Evolutionary conservation across 495 filamentous ascomycete species (phyloP), one percentile per base, ranked within the genome.

Genomic region (Daldinia decipiens): DNA sequence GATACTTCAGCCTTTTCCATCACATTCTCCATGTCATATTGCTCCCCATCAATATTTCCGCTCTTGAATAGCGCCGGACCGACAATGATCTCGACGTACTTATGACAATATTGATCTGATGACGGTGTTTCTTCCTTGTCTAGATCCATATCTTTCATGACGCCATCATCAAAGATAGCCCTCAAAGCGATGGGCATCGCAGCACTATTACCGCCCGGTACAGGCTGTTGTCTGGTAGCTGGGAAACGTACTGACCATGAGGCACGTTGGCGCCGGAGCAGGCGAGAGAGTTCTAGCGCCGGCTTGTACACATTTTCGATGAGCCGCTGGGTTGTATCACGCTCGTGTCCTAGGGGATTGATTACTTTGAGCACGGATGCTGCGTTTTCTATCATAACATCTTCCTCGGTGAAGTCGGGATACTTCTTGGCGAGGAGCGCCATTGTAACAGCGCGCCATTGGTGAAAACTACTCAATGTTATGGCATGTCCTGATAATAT

Each of bases 91-190:
- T 52, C 50, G 5, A 52, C 50, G 26, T 52, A 52, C 7, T 52
- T 52, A 52, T 52, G 50, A 7, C 50, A 52, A 15, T 52, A 52
- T n/a, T 52, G 50, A n/a, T 52, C 50, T 3, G 50, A 52, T 3
- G 50, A 52, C 12, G 21, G 24, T 4, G 9, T 29, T 15, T 52
- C 50, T n/a, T 52, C 50, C 24, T 52, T 24, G 50, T 52, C 50
- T 12, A 29, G 21, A n/a, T 52, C 50, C 50, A 52, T 52, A 11
- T 52, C 50, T 24, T 52, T 52, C 50, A 52, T 52, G 12, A 52
- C 12, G 13, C 11, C 11, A 15, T 29, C 50, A 3, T 52, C 50
- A 3, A 52, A 52, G 50, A 52, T 52, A 27, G 50, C 50, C 0
- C 50, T 29, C 4, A 52, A 13, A 9, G 50, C 21, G 24, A 4